Evolutionary conservation across 495 filamentous ascomycete genomes (phyloP), one percentile per base, ranked within the genome.

Genomic region (Penicillium canescens): DNA sequence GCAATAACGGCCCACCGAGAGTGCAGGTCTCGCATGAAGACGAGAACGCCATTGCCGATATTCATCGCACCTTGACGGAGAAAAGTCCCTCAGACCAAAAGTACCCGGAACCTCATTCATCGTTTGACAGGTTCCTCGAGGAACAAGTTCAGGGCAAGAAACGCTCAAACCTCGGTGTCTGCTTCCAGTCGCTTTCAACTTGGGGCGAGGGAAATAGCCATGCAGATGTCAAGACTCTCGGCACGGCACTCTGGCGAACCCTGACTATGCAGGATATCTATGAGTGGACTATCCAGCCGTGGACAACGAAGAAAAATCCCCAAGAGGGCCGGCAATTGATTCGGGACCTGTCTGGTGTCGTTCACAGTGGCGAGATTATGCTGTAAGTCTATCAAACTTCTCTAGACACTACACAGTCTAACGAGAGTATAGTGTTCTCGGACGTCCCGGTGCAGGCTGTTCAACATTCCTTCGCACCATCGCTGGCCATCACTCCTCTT

Each of bases 401-500:
- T 28, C 16, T 16, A 37, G 11, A 50, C 35, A 34, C 34, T 31
- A 20, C 38, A 24, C 20, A 11, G 24, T 0, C 41, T 53, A 46
- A 54, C 34, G 1, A 16, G n/a, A 36, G 36, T 45, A 33, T 45
- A 70, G 67, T 6, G 91, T 96, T 12, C 74, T 96, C 12, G 92
- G 92, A 18, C 81, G 88, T 46, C 92, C 92, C 2, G 92, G 92
- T 3, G 85, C 86, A 7, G 91, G 91, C 33, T 96, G 92, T 67
- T 92, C 92, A 0, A 93, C 91, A 0, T 92, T 96, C 59, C 75
- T 96, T 14, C 92, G 92, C 63, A 84, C 86, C 16, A 85, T 96
- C 53, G 83, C 87, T 13, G 92, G 93, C 58, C 86, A 91, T 55
- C 81, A 90, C 21, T 82, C 78, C 46, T 92, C 91, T 6, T 96